These are phyloP conservation scores for Zychaea mexicana DNA, from an alignment of 371 early-diverging fungal genomes.

Conservation along the genomic window DNA sequence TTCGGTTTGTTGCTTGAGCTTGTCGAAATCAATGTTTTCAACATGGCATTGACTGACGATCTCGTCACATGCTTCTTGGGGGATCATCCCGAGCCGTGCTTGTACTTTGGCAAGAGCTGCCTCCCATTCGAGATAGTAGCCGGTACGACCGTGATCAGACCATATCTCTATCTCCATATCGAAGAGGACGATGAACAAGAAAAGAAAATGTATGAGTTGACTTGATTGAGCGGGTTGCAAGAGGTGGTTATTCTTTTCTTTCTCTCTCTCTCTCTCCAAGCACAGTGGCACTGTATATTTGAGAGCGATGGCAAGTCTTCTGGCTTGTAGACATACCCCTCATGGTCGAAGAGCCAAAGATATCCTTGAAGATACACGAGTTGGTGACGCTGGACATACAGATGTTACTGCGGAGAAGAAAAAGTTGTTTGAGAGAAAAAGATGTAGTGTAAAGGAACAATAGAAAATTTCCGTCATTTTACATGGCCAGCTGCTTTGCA, in stretches of 20 bases:
- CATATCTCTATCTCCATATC: slow-evolving; percentile 20
- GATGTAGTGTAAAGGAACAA: background rate
- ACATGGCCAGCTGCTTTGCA: no score
- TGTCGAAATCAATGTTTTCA: slow-evolving; percentile 21
- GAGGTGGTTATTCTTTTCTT: no score
- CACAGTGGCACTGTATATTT: no score
- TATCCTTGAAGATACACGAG: slow-evolving; percentile 23
- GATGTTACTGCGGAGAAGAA: no score
- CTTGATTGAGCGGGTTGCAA: no score
- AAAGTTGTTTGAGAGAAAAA: no score
- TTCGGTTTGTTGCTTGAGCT: slow-evolving; percentile 17
- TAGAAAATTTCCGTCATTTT: no score
- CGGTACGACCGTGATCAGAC: slow-evolving; percentile 20
- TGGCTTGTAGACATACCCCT: slow-evolving; percentile 8
- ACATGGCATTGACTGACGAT: slow-evolving; percentile 9
- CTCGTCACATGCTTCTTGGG: slow-evolving; percentile 17
- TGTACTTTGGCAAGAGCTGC: slow-evolving; percentile 20
- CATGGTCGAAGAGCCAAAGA: slow-evolving; percentile 18
- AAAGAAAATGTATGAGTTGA: background rate
- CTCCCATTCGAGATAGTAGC: slow-evolving; percentile 23
- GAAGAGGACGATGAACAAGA: background rate
- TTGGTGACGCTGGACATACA: slow-evolving; percentile 21
- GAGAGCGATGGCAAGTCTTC: no score
- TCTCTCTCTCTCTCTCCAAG: no score
- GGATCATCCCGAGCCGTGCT: slow-evolving; percentile 20